These are phyloP conservation scores for Psilocybe cubensis DNA, from an alignment of 768 basidiomycete genomes.

Conservation along the genomic window DNA sequence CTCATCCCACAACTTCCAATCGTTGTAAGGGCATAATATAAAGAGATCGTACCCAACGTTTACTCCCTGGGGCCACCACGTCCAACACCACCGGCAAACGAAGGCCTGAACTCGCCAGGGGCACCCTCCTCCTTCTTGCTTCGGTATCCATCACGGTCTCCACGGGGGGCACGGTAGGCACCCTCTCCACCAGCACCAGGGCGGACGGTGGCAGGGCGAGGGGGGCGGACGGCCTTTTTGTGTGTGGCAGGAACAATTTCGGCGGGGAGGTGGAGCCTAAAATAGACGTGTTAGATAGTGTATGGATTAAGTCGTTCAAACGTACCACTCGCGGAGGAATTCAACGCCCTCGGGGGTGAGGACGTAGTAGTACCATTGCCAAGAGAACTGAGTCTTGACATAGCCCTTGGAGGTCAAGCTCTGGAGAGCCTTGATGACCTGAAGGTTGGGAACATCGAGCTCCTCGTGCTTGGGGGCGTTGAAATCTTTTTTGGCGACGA, in stretches of 20 bases:
- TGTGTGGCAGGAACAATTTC: constrained; percentile 98
- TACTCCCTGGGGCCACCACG: constrained; percentile 83
- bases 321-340: constrained; percentile 88
- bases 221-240: constrained; percentile 92
- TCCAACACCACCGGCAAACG: constrained; percentile 88
- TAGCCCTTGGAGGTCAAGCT: constrained; percentile 75
- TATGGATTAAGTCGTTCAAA: not conserved
- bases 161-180: constrained; percentile 86
- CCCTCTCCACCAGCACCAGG: constrained; percentile 74
- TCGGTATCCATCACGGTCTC: constrained; percentile 87
- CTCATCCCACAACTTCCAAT: constrained; percentile 21
- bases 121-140: constrained; percentile 86
- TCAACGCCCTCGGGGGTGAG: constrained; percentile 97
- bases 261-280: constrained; percentile 84
- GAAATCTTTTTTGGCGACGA: constrained; percentile 99
- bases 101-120: constrained; percentile 87
- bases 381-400: constrained; percentile 99
- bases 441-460: constrained; percentile 68
- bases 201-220: constrained; percentile 79
- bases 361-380: constrained; percentile 99
- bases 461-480: constrained; percentile 98
- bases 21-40: constrained; percentile 23
- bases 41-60: constrained; percentile 27
- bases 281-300: too few species aligned
- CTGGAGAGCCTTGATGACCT: constrained; percentile 74